These are phyloP conservation scores for Rubia yunnanensis DNA, from an alignment of 257 asterid genomes.

Conservation along the genomic window DNA sequence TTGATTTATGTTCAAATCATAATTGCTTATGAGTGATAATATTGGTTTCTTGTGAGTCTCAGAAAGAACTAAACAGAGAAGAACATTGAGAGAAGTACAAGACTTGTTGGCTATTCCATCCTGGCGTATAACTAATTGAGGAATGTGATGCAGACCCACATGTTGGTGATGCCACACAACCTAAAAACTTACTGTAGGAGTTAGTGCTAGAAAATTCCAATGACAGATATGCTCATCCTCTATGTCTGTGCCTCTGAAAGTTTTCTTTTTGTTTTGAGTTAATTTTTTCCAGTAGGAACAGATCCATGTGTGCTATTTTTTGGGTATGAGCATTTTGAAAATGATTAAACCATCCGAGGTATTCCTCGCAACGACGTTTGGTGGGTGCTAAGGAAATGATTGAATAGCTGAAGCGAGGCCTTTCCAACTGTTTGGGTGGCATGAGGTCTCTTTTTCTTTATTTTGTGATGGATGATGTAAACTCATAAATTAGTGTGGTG, in stretches of 20 bases:
- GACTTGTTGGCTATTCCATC: conserved; percentile 32
- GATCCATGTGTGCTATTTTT: conserved; percentile 9
- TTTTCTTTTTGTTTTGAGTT: background rate
- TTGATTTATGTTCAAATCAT: conserved; percentile 21
- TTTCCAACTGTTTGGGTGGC: background rate
- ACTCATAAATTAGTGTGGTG: background rate
- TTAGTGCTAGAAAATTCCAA: conserved; percentile 7
- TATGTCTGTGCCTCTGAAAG: background rate
- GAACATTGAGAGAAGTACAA: conserved; percentile 54
- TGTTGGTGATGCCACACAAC: conserved; percentile 28
- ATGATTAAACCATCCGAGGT: background rate
- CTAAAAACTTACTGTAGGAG: conserved; percentile 18
- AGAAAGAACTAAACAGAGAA: conserved; percentile 30
- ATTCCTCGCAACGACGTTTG: background rate
- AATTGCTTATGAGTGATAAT: conserved; percentile 27
- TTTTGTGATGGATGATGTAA: background rate
- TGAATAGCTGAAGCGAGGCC: background rate
- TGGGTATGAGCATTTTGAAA: background rate
- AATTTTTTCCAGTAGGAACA: conserved; percentile 1
- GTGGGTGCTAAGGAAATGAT: background rate
- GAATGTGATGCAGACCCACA: conserved; percentile 50
- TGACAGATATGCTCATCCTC: background rate
- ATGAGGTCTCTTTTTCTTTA: background rate
- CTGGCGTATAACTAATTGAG: conserved; percentile 26
- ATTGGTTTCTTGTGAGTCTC: conserved; percentile 32